Base-by-base conservation (phyloP, 495 filamentous ascomycete species). In the Aspergillus nidulans region DNA sequence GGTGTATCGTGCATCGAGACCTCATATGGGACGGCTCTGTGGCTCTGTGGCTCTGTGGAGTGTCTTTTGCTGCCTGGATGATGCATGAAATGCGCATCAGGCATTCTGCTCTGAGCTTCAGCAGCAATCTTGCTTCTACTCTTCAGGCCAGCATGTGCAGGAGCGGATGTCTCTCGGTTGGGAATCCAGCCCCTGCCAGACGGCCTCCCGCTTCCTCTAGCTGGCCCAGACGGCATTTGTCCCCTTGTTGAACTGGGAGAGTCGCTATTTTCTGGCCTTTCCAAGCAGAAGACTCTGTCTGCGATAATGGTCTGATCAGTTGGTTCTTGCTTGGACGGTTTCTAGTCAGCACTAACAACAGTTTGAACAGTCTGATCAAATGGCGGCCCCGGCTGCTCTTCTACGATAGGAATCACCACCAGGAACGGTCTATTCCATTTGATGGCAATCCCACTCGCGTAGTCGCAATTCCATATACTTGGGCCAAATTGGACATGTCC, bases 351-450 rank as follows among this genome's bases (percentile, higher is more conserved):
- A n/a, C 47, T 49, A 3, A 38, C 67, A 4, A 77, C 77, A 16
- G 80, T 80, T 0, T 69, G 84, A 10, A 73, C 72, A 6, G 68
- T 71, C 13, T 84, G 77, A 74, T 74, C 84, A 56, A 82, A 82
- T 46, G 81, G 82, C 13, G 81, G 80, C 1, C 80, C 80, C 3
- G 80, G 80, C 21, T 79, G 71, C 55, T 71, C 68, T 3, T 74
- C 72, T 13, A 77, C 82, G 74, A 81, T 80, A 46, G 81, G 80
- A 4, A 60, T 84, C 8, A 83, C 83, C 57, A 69, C 77, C 55
- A 79, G 83, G 53, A 79, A 80, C 55, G 80, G 78, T 0, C 81
- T 79, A 7, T 82, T 81, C 42, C 77, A 38, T 82, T 83, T 53
- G 65, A 73, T 48, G 72, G 79, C 51, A 74, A 72, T 20, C 62